Evolutionary conservation across 805 yeast species (phyloP), one percentile per base, ranked within the genome.

Genomic region (Candida glaebosa): DNA sequence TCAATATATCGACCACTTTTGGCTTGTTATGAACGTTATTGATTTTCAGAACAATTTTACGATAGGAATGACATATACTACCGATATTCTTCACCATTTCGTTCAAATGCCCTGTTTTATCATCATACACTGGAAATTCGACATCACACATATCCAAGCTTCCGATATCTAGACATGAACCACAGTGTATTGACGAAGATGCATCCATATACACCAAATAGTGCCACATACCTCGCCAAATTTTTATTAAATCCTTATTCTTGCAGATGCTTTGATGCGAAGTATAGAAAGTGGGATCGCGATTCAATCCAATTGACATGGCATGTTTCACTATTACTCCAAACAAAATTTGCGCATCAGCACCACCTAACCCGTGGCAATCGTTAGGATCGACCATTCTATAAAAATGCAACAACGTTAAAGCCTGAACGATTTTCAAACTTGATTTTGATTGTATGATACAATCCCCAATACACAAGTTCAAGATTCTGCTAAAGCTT

Each of bases 361-460:
- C 57, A 5, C 70, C 67, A 17, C 70, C 62, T 19, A 68, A 47
- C 1, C 75, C 74, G 43, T 60, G 69, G 41, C 68, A 58, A 47
- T 71, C 75, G 40, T 65, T 64, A 1, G 76, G 76, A 9, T 65
- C 59, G 10, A 69, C 65, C 30, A 53, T 56, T 15, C 67, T 43
- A 46, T 67, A 69, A 40, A 60, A 65, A 40, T 61, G 55, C 9
- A 62, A 42, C 16, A 67, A 53, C 8, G 61, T 48, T 40, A 67
- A 53, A 3, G 60, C 42, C 44, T 70, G 75, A 2, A 71, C 65
- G 28, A 60, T 47, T 41, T 61, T 59, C 38, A 69, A 53, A 4
- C 68, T 52, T 17, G 71, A 61, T 48, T 61, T 63, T 17, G 52
- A 44, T 1, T 57, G 52, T 8, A 60, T 52, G 18, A 50, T 54